A percentile compares a stretch with the other conserved stretches of the same genome.
Conservation (phyloP, 495 filamentous ascomycete species). For the Glutinoglossum americanum region DNA sequence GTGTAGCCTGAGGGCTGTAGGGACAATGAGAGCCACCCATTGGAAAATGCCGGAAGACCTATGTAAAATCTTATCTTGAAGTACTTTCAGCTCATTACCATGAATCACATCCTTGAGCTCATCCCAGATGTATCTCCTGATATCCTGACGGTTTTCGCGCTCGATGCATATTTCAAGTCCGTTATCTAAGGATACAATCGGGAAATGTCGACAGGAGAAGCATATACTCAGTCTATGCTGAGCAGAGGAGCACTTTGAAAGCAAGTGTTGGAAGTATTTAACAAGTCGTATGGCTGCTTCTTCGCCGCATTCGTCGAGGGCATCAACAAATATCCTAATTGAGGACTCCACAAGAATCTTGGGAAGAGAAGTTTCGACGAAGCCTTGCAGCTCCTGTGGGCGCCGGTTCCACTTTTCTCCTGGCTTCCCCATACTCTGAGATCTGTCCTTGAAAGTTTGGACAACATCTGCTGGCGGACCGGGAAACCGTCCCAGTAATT, state of each 20-base stretch:
- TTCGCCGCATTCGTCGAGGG: constrained; percentile 17
- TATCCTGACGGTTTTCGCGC: background rate
- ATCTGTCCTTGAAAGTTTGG: background rate
- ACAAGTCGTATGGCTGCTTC: constrained; percentile 10
- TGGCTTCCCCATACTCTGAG: background rate
- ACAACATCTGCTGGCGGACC: background rate
- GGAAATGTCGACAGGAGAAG: background rate
- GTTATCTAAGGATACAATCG: background rate
- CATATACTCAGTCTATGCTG: background rate
- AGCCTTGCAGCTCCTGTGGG: background rate
- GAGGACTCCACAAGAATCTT: background rate
- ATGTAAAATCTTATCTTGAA: background rate
- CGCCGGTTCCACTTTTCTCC: background rate
- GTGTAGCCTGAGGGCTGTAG: background rate
- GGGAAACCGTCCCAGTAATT: background rate
- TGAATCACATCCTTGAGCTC: background rate
- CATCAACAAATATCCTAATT: constrained; percentile 13
- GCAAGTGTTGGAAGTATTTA: background rate
- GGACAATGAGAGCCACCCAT: background rate
- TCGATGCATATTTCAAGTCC: background rate
- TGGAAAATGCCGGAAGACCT: background rate
- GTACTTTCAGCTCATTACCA: background rate
- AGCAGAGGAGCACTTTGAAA: background rate
- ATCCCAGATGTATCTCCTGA: background rate
- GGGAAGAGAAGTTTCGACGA: background rate